Conservation (phyloP, 2,329 filamentous ascomycete genomes). For the Fusarium phyllophilum region DNA sequence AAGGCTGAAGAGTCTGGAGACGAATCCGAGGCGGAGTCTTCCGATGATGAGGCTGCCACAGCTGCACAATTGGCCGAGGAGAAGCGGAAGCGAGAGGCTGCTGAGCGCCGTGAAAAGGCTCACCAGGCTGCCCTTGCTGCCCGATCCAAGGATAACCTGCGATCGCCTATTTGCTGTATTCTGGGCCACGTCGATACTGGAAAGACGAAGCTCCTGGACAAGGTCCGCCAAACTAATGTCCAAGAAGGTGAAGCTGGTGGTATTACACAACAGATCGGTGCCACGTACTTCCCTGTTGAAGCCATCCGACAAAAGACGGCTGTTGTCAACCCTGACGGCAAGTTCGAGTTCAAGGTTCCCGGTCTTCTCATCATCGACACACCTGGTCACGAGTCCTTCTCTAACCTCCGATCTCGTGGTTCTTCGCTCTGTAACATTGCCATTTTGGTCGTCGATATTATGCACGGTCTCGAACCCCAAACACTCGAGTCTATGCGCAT, state of each 20-base stretch:
- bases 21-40: slow-evolving; percentile 73
- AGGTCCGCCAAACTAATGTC: slow-evolving; percentile 97
- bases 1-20: slow-evolving; percentile 50
- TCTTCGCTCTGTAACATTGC: slow-evolving; percentile 99
- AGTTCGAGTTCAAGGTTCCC: slow-evolving; percentile 96
- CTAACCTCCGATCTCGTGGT: slow-evolving; percentile 94
- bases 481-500: slow-evolving; percentile 97
- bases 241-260: slow-evolving; percentile 99
- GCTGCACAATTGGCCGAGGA: slow-evolving; percentile 78
- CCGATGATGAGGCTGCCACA: slow-evolving; percentile 78
- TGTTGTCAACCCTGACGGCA: slow-evolving; percentile 89
- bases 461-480: slow-evolving; percentile 98
- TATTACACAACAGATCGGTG: slow-evolving; percentile 99
- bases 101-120: slow-evolving; percentile 86
- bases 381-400: slow-evolving; percentile 99
- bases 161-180: slow-evolving; percentile 99
- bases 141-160: slow-evolving; percentile 91
- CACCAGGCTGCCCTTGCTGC: slow-evolving; percentile 93
- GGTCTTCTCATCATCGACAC: slow-evolving; percentile 98
- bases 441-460: slow-evolving; percentile 98
- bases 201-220: slow-evolving; percentile 99
- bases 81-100: slow-evolving; percentile 86
- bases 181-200: slow-evolving; percentile 99
- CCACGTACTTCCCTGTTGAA: slow-evolving; percentile 97
- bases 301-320: slow-evolving; percentile 91